Conservation (phyloP, 257 asterid genomes). For the Scutellaria baicalensis region DNA sequence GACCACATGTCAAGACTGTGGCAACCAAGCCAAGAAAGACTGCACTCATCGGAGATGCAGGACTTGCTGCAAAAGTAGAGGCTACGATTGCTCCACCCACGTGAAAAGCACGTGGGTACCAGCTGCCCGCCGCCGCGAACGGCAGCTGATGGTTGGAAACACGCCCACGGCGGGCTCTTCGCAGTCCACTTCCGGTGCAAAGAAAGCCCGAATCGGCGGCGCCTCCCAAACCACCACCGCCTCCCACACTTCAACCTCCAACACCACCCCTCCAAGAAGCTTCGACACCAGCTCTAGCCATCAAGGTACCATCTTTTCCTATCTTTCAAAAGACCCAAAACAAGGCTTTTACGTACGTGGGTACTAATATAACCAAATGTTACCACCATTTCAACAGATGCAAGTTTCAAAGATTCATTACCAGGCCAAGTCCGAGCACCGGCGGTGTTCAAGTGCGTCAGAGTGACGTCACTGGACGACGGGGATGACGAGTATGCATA, state of each 20-base stretch:
- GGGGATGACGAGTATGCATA: slow-evolving; percentile 78
- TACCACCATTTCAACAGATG: slow-evolving; percentile 18
- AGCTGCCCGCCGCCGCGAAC: slow-evolving; percentile 70
- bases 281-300: slow-evolving; percentile 63
- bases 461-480: slow-evolving; percentile 59
- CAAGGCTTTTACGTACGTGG: too few relatives aligned
- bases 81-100: slow-evolving; percentile 51
- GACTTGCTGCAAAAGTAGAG: slow-evolving; percentile 62
- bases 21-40: slow-evolving; percentile 69
- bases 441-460: slow-evolving; percentile 68
- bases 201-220: slow-evolving; percentile 56
- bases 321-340: too few relatives aligned
- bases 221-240: slow-evolving; percentile 55
- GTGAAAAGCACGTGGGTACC: slow-evolving; percentile 73
- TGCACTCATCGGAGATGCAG: slow-evolving; percentile 53
- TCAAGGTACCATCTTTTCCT: slow-evolving; percentile 30
- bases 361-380: too few relatives aligned
- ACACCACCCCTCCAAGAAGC: slow-evolving; percentile 61
- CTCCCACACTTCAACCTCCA: slow-evolving; percentile 73
- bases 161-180: slow-evolving; percentile 44
- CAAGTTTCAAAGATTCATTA: slow-evolving; percentile 42
- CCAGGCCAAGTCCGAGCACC: slow-evolving; percentile 76
- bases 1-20: slow-evolving; percentile 59
- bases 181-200: slow-evolving; percentile 51
- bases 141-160: slow-evolving; percentile 31